Conservation (phyloP, 2,329 filamentous ascomycete genomes). For the Botrytis porri region DNA sequence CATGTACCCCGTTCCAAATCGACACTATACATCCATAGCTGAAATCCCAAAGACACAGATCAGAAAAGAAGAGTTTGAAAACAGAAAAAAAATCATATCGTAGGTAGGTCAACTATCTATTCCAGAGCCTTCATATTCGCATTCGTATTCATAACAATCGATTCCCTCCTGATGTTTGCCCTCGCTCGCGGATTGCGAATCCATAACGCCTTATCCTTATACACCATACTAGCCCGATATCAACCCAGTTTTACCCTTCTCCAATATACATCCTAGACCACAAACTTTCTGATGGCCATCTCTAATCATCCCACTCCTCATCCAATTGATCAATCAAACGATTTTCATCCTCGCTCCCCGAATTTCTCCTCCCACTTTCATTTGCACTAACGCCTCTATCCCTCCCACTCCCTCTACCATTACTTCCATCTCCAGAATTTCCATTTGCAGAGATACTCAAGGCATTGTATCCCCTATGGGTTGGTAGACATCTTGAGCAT, state of each 20-base stretch:
- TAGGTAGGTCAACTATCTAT: not conserved
- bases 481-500: conserved; percentile 63
- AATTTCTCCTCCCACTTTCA: conserved; percentile 5
- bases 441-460: conserved; percentile 55
- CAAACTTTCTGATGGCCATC: not conserved
- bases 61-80: not conserved
- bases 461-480: conserved; percentile 63
- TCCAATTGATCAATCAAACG: conserved; percentile 92
- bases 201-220: conserved; percentile 1
- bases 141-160: not conserved
- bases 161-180: not conserved
- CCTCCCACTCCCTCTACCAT: not conserved
- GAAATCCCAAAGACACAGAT: not conserved
- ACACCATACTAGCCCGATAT: not conserved
- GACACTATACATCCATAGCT: not conserved
- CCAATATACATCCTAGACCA: not conserved
- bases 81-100: not conserved
- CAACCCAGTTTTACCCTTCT: not conserved
- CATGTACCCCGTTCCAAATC: not conserved
- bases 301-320: conserved; percentile 88
- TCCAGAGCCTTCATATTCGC: not conserved
- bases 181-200: too few species aligned
- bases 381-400: conserved; percentile 2
- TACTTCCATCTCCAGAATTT: conserved; percentile 40
- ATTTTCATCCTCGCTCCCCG: conserved; percentile 73